Conservation (phyloP, 2,329 filamentous ascomycete genomes). For the Beauveria brongniartii region DNA sequence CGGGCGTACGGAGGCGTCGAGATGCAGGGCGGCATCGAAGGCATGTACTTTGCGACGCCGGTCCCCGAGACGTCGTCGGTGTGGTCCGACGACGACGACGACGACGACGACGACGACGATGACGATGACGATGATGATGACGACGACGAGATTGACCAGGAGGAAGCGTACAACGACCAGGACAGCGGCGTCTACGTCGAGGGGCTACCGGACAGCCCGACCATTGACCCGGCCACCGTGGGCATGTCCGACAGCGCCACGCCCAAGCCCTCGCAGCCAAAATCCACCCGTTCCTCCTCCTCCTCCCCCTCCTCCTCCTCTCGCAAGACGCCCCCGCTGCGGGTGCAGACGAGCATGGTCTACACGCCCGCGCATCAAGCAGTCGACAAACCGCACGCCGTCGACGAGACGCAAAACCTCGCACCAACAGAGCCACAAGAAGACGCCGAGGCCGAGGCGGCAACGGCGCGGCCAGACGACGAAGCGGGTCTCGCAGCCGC, state of each 20-base stretch:
- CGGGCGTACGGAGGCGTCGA: constrained; percentile 45
- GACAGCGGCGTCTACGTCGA: constrained; percentile 1
- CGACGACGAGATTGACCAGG: constrained; percentile 3
- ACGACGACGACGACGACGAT: background rate
- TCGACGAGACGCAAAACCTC: background rate
- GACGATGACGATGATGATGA: background rate
- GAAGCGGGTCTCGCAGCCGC: constrained; percentile 29
- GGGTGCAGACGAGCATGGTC: constrained; percentile 37
- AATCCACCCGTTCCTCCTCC: background rate
- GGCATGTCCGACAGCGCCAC: background rate
- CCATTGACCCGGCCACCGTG: background rate
- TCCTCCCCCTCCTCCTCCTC: too few relatives aligned
- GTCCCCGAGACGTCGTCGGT: background rate
- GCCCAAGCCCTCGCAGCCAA: background rate
- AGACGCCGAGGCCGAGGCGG: background rate
- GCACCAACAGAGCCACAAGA: background rate
- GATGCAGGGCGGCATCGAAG: constrained; percentile 37
- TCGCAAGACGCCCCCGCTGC: constrained; percentile 23
- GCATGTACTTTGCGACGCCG: constrained; percentile 17
- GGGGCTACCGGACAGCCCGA: background rate
- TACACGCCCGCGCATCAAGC: constrained; percentile 9
- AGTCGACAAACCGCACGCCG: background rate
- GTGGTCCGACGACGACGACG: background rate
- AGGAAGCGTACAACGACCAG: background rate
- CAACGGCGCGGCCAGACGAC: constrained; percentile 14